Base-by-base conservation (phyloP, 495 filamentous ascomycete species). In the Neurospora tetrasperma region DNA sequence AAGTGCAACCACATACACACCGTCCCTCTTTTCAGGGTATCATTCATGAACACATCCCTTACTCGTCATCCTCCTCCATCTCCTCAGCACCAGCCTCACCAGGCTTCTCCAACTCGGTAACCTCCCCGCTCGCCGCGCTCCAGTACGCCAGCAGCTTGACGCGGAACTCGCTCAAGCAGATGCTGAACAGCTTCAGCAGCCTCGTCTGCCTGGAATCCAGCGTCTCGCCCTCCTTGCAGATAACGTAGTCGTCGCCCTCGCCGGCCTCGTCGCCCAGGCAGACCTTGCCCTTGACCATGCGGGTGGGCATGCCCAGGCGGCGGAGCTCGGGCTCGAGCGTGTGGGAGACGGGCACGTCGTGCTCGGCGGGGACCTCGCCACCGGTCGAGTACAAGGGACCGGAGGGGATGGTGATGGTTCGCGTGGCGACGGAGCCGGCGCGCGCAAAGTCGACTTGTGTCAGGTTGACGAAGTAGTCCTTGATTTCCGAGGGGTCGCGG, bases 151-250 rank as follows among this genome's bases (percentile, higher is more conserved):
- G 84, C 72, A 97, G 80, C 75, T 88, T 82, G 31, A 99, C 89
- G 75, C 85, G 88, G 83, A 99, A 99, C 85, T 98, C 95, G 72
- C 94, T 90, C 80, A 93, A 90, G 44, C 90, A 90, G 35, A 96
- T 87, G 71, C 93, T 92, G 84, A 99, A 98, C 79, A 97, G 86
- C 89, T 99, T 99, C 82, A 99, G 80, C 78, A 99, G 81, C 70
- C 92, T 90, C 74, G 95, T 97, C 86, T 99, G 96, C 69, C 94
- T 86, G 43, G 90, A 92, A 78, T 97, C 93, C 44, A 99, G 80
- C 71, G 89, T 86, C 76, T 97, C 88, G 3, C 96, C 96, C 77
- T 93, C 89, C 71, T 87, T 86, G 80, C 94, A 97, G 27, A 99
- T 90, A 27, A 83, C 86, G 79, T 93, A 97, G 2, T 75, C 80